These are phyloP conservation scores for Xylaria intraflava DNA, from an alignment of 495 filamentous ascomycete species.

Conservation along the genomic window DNA sequence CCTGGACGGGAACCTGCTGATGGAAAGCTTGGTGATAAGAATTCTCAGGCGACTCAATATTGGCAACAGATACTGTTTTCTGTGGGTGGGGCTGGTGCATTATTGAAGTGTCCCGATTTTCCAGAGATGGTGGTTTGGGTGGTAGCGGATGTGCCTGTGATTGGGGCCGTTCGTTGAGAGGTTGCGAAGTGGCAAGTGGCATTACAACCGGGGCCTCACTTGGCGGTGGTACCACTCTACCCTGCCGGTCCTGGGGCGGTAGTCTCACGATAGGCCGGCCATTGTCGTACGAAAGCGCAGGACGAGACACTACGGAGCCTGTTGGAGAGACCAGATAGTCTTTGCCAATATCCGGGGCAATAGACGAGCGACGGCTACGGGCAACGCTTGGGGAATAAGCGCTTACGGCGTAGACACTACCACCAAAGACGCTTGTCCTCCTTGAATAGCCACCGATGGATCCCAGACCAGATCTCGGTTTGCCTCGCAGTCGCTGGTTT, in stretches of 20 bases:
- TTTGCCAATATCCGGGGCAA: constrained; percentile 67
- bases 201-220: constrained; percentile 17
- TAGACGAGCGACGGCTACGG: constrained; percentile 86
- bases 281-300: constrained; percentile 52
- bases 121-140: constrained; percentile 68
- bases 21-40: constrained; percentile 85
- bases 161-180: constrained; percentile 45
- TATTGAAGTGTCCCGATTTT: constrained; percentile 66
- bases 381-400: constrained; percentile 83
- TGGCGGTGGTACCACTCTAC: constrained; percentile 26
- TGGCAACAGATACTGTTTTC: constrained; percentile 87
- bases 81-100: constrained; percentile 97
- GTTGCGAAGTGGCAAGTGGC: constrained; percentile 15
- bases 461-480: constrained; percentile 59
- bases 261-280: constrained; percentile 78
- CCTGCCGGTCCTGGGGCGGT: constrained; percentile 54
- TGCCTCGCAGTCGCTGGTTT: constrained; percentile 72
- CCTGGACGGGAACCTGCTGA: constrained; percentile 75
- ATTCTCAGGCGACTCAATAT: constrained; percentile 84
- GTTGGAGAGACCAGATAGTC: constrained; percentile 70
- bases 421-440: constrained; percentile 63
- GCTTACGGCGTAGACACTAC: constrained; percentile 75
- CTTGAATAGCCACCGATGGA: constrained; percentile 61
- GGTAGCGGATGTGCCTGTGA: constrained; percentile 53
- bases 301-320: constrained; percentile 65